phyloP scores from a whole-genome alignment of 2,329 filamentous ascomycete genomes.

The Exophiala dermatitidis region DNA sequence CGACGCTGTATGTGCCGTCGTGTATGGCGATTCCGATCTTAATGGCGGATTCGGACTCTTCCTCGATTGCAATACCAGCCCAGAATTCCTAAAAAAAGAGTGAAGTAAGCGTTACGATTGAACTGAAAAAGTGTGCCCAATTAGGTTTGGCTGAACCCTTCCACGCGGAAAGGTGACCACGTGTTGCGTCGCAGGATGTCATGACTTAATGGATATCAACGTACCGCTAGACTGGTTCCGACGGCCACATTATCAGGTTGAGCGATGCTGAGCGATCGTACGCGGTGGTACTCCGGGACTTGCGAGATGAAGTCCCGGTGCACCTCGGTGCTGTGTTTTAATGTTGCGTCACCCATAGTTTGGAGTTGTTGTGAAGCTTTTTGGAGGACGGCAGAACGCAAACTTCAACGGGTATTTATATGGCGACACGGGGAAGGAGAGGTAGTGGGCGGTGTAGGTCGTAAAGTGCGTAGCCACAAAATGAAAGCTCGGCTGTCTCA shows the following conservation, averaged over 20 bases:
- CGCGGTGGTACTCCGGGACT: conserved; percentile 16
- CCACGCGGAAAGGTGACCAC: too few species aligned
- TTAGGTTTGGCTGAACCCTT: too few species aligned
- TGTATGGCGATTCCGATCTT: conserved; percentile 24
- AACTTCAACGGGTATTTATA: background rate
- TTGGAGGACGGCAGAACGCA: background rate
- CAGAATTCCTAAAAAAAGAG: conserved; percentile 19
- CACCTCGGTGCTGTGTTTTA: conserved; percentile 13
- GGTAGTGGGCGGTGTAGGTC: background rate
- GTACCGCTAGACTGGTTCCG: conserved; percentile 19
- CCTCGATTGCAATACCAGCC: conserved; percentile 22
- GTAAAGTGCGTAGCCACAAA: background rate
- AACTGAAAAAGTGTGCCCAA: background rate
- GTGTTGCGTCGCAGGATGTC: background rate
- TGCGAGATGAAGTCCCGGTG: conserved; percentile 20
- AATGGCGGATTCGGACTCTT: conserved; percentile 14
- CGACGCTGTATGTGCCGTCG: conserved; percentile 26
- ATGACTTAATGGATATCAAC: conserved; percentile 1
- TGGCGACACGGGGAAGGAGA: background rate
- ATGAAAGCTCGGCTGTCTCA: background rate
- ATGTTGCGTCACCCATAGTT: conserved; percentile 12
- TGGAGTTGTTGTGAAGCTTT: background rate
- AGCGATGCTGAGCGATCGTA: conserved; percentile 12
- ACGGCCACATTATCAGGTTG: conserved; percentile 14
- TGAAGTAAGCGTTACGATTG: background rate